Evolutionary conservation across 306 rosid genomes (phyloP).

Genomic region (Casuarina cunninghamiana): DNA sequence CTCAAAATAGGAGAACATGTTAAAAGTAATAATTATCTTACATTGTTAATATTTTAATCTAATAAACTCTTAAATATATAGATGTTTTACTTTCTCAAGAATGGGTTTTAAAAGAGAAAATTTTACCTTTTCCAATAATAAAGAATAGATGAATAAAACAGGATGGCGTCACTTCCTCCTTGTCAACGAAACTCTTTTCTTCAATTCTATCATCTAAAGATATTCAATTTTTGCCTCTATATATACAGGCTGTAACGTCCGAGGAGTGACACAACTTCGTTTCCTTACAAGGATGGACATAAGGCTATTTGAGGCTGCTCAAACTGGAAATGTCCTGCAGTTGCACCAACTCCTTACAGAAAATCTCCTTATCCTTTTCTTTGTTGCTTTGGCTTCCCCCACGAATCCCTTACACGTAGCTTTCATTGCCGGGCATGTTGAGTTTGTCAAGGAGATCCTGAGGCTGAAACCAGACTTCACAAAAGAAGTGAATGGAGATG

Average conservation of each 20-base stretch:
- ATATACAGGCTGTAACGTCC: background rate
- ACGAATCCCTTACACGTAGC: conserved; percentile 23
- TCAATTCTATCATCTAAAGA: background rate
- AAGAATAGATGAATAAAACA: too few relatives aligned
- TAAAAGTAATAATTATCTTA: too few relatives aligned
- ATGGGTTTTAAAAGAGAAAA: too few relatives aligned
- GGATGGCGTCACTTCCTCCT: too few relatives aligned
- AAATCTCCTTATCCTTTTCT: conserved; percentile 3
- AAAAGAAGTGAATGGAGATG: conserved; percentile 25
- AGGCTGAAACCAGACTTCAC: conserved; percentile 23
- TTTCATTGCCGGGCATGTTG: conserved; percentile 12
- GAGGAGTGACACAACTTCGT: background rate
- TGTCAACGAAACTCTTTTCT: too few relatives aligned
- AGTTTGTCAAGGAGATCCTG: conserved; percentile 23
- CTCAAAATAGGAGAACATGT: too few relatives aligned
- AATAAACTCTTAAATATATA: too few relatives aligned
- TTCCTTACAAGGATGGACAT: background rate
- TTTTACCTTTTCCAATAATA: too few relatives aligned
- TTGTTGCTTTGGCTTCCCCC: background rate
- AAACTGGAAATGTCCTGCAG: conserved; percentile 10
- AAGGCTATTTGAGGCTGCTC: conserved; percentile 20
- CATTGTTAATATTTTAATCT: too few relatives aligned
- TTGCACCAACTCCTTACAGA: conserved; percentile 18
- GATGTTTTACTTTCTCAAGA: too few relatives aligned
- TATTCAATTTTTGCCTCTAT: too few relatives aligned